phyloP scores from a whole-genome alignment of 2,329 filamentous ascomycete genomes.

The Monosporascus sp. region DNA sequence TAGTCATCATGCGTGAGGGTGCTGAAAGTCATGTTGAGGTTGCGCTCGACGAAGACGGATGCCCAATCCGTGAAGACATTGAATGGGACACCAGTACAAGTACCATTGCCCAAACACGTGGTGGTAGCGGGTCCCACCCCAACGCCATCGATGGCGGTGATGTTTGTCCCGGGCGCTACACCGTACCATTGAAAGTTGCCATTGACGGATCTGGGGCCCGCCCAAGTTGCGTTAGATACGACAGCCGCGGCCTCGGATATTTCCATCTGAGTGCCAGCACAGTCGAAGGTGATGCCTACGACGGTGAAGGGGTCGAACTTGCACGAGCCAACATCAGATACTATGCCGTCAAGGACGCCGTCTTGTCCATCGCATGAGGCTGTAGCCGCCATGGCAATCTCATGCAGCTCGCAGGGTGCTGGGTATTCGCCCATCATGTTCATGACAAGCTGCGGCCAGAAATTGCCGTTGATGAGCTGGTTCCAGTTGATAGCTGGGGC shows the following conservation, averaged over 20 bases:
- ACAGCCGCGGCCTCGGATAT: slow-evolving; percentile 8
- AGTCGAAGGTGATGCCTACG: slow-evolving; percentile 20
- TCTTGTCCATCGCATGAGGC: slow-evolving; percentile 39
- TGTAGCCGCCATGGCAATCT: slow-evolving; percentile 32
- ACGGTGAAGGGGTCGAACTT: slow-evolving; percentile 23
- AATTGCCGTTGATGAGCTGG: slow-evolving; percentile 24
- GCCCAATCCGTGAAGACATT: too few species aligned
- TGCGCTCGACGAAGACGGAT: too few species aligned
- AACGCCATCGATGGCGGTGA: slow-evolving; percentile 8
- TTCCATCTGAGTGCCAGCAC: slow-evolving; percentile 4
- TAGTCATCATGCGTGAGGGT: too few species aligned
- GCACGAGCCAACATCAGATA: slow-evolving; percentile 33
- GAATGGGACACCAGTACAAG: too few species aligned
- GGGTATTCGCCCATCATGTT: slow-evolving; percentile 26
- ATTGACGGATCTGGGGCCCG: slow-evolving; percentile 3
- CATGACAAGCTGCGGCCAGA: slow-evolving; percentile 30
- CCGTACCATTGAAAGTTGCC: slow-evolving; percentile 15
- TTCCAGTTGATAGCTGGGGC: slow-evolving; percentile 33
- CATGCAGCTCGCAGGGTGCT: slow-evolving; percentile 29
- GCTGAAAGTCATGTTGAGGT: too few species aligned
- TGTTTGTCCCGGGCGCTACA: slow-evolving; percentile 7
- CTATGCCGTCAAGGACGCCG: slow-evolving; percentile 37
- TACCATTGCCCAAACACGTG: too few species aligned
- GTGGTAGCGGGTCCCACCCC: too few species aligned
- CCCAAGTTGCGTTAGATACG: slow-evolving; percentile 13